Evolutionary conservation across 202 grass and related monocot species (phyloP), one percentile per base, ranked within the genome.

Genomic region (Dendrocalamus latiflorus): DNA sequence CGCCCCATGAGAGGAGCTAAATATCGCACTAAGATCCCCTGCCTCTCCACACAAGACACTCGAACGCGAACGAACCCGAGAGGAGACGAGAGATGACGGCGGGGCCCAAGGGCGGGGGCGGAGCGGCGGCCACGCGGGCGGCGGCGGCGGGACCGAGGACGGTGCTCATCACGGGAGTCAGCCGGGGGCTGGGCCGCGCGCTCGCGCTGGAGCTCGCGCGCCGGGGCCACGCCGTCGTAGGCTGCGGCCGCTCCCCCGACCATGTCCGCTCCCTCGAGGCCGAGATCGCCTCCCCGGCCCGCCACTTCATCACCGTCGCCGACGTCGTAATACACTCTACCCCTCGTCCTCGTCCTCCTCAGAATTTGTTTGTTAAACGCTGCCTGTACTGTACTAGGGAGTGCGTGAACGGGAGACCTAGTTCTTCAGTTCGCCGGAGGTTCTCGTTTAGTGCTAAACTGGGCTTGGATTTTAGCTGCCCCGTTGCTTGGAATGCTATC

Each of bases 121-220:
- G 76, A 25, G 86, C 73, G 78, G 86, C 84, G 28, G 88, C 66
- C 4, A 55, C 82, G 62, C 82, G 83, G 70, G 92, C 83, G 8
- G 83, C 81, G 6, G 81, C 67, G 24, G 74, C 65, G 53, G 26
- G 26, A 28, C 80, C 75, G 66, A 93, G 90, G 85, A 93, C 92
- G 71, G 92, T 98, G 62, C 83, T 95, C 71, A 70, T 98, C 76
- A 98, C 92, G 8, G 95, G 95, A n/a, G n/a, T n/a, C n/a, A n/a
- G n/a, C n/a, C n/a, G n/a, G n/a, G n/a, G n/a, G n/a, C n/a, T n/a
- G n/a, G 51, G 92, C 90, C 15, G 91, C n/a, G n/a, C n/a, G 91
- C 90, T 88, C 91, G 11, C 93, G 25, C 85, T 98, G 44, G 95
- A 93, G 38, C 87, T 98, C 18, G 88, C 81, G 6, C 79, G 85